Evolutionary conservation across 371 early-diverging fungal genomes (phyloP), one percentile per base, ranked within the genome.

Genomic region (Umbelopsis sp.): DNA sequence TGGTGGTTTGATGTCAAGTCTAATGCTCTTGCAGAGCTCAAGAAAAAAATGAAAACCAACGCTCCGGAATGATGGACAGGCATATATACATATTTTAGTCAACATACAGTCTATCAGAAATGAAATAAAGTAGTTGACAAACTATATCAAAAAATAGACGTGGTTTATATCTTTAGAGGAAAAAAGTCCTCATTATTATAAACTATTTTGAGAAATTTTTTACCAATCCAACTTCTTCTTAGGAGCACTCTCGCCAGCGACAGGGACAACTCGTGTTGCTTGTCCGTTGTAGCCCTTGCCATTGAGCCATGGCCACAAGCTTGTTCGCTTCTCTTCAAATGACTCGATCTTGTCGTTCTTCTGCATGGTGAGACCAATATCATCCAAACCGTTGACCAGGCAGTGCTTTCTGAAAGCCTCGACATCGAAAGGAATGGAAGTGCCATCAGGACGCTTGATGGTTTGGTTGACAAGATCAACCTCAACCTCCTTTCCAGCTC

Each of bases 311-410:
- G 89, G 89, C 86, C 85, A 88, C 50, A 65, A 68, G 51, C 57
- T 46, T 14, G 80, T 81, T 66, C 88, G 76, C 71, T 79, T 76
- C 12, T 68, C 52, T 74, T 90, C 91, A 73, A 89, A 90, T 22
- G 70, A 65, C 8, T 68, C 71, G 65, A 90, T 89, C 67, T 70
- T 45, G 20, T 79, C 78, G 50, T 75, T 77, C 79, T 90, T 90
- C 70, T 86, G 86, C 83, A 90, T 72, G 4, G 91, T 90, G 63
- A 90, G 73, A 57, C 91, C 91, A 75, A 90, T 89, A 72, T 90
- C 91, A 73, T 90, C 91, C 72, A 90, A 70, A 29, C 91, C 91
- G 63, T 89, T 87, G 25, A 90, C 80, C 50, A 90, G 73, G 68
- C 89, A 87, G 57, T 85, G 83, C 70, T 86, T 87, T 35, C 87